A percentile compares a stretch with the other conserved stretches of the same genome.
Conservation (phyloP, 306 rosid genomes). For the Amphicarpaea edgeworthii region DNA sequence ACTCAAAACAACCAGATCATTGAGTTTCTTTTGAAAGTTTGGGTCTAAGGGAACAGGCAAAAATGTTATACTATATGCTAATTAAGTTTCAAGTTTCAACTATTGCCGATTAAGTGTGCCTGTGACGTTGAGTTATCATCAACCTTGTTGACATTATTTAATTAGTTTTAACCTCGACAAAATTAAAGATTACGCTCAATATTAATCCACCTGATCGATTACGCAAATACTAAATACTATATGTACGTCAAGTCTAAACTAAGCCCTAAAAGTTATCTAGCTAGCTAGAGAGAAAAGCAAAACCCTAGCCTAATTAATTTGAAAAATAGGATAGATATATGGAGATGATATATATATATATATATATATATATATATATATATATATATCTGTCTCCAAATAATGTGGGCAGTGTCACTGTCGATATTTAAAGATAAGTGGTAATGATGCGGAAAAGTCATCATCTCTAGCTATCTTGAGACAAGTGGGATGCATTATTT, state of each 20-base stretch:
- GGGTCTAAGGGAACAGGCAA: neutral
- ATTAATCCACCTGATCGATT: constrained; percentile 33
- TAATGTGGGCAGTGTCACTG: constrained; percentile 40
- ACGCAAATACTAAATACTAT: neutral
- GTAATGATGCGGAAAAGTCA: constrained; percentile 2
- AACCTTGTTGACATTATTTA: neutral
- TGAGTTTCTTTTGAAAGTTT: neutral
- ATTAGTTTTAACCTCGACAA: constrained; percentile 1
- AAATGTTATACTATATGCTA: no score
- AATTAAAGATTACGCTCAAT: constrained; percentile 20
- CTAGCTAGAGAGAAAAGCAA: neutral
- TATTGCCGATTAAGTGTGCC: no score
- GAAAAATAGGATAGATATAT: constrained; percentile 16
- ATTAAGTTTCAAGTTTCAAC: no score
- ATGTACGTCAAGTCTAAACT: constrained; percentile 9
- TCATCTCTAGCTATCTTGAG: neutral
- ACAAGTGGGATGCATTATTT: constrained; percentile 54
- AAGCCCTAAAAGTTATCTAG: neutral
- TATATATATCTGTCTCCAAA: no score
- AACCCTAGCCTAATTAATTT: constrained; percentile 3
- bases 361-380: no score
- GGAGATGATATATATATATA: no score
- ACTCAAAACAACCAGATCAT: constrained; percentile 1
- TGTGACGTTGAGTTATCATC: neutral
- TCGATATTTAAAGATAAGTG: constrained; percentile 24